Percentiles rank a stretch among this genome's conserved stretches.
Conservation (phyloP, 768 basidiomycete genomes). For the Psilocybe tampanensis region DNA sequence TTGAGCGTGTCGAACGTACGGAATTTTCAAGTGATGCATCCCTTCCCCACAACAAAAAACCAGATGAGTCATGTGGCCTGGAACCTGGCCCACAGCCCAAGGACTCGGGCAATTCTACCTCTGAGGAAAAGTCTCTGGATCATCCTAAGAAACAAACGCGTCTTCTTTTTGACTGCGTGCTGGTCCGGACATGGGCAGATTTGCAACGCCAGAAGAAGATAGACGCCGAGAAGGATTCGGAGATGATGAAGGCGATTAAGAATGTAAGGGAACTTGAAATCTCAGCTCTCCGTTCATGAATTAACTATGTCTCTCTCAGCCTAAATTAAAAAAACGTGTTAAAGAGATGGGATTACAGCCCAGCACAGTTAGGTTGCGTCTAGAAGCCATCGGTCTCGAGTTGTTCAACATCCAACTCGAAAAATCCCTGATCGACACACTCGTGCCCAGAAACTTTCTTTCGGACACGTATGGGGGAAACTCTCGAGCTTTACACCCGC, state of each 20-base stretch:
- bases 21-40: no score
- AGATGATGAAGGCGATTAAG: constrained; percentile 16
- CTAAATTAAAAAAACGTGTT: constrained; percentile 11
- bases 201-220: neutral
- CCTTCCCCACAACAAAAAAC: no score
- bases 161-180: neutral
- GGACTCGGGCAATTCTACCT: no score
- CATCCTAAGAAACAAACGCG: no score
- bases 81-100: no score
- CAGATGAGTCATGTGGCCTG: no score
- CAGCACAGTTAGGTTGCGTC: constrained; percentile 13
- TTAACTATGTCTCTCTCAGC: neutral
- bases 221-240: constrained; percentile 2
- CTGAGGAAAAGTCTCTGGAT: no score
- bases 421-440: constrained; percentile 24
- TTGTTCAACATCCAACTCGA: constrained; percentile 27
- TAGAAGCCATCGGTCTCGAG: constrained; percentile 24
- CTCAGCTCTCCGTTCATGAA: neutral
- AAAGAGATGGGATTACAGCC: constrained; percentile 7
- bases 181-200: neutral
- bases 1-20: no score
- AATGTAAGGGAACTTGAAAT: constrained; percentile 14
- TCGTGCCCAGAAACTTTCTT: constrained; percentile 31
- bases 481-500: constrained; percentile 28
- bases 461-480: constrained; percentile 36